Conservation (phyloP, 805 yeast genomes). For the Starmerella tilneyi region DNA sequence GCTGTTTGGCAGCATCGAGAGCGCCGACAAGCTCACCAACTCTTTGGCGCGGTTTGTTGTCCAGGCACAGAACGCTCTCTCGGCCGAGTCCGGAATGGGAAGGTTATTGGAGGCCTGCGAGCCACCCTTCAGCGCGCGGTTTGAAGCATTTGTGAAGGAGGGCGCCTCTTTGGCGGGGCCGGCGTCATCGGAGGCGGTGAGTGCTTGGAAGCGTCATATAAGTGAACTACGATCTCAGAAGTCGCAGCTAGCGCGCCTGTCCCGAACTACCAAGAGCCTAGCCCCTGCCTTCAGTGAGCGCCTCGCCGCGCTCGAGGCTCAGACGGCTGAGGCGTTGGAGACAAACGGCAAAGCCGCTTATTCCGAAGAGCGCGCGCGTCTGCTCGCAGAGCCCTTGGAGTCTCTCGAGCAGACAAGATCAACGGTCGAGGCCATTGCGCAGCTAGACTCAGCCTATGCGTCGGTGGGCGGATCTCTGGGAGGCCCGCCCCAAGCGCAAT, state of each 20-base stretch:
- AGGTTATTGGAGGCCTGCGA: conserved; percentile 12
- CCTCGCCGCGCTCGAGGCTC: neutral
- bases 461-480: conserved; percentile 10
- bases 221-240: neutral
- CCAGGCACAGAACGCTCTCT: conserved; percentile 16
- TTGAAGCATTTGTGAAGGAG: neutral
- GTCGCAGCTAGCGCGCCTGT: neutral
- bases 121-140: conserved; percentile 7
- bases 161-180: neutral
- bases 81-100: conserved; percentile 10
- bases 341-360: neutral
- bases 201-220: neutral
- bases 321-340: neutral
- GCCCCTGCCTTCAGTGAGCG: neutral
- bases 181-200: neutral
- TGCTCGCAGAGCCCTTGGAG: neutral
- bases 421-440: neutral
- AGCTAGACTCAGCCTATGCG: conserved; percentile 1
- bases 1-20: neutral
- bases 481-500: neutral
- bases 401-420: neutral
- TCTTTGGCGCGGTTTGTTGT: conserved; percentile 5
- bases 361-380: neutral
- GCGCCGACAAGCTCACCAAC: conserved; percentile 2
- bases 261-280: neutral